A percentile compares a stretch with the other conserved stretches of the same genome.
phyloP scores from a whole-genome alignment of 2,329 filamentous ascomycete species.

The Keithomyces neogunnii region DNA sequence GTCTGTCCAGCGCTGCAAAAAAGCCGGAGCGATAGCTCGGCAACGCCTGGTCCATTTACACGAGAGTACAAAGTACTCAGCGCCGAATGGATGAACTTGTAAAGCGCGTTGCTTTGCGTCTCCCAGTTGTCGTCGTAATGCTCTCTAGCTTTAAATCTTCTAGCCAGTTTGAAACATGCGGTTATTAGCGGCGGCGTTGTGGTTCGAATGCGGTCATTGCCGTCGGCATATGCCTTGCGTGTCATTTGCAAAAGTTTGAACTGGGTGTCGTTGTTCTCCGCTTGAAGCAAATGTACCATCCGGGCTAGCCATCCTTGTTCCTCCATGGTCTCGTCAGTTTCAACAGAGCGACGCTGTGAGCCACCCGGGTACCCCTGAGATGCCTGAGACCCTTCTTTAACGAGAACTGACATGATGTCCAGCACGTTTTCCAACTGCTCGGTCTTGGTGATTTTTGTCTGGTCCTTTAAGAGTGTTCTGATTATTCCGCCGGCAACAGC shows the following conservation, averaged over 20 bases:
- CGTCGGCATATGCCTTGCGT: slow-evolving; percentile 79
- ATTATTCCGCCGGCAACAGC: slow-evolving; percentile 87
- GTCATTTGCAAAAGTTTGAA: slow-evolving; percentile 87
- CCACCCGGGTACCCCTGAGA: slow-evolving; percentile 78
- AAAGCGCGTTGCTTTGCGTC: slow-evolving; percentile 64
- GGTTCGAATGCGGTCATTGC: slow-evolving; percentile 91
- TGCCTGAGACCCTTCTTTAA: slow-evolving; percentile 83
- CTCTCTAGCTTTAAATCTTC: slow-evolving; percentile 81
- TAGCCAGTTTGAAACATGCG: slow-evolving; percentile 78
- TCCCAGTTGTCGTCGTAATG: slow-evolving; percentile 65
- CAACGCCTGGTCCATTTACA: slow-evolving; percentile 66
- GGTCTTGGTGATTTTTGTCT: slow-evolving; percentile 67
- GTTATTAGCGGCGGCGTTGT: slow-evolving; percentile 91
- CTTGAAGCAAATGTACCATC: slow-evolving; percentile 80
- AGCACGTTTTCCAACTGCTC: slow-evolving; percentile 82
- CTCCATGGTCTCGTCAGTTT: slow-evolving; percentile 96
- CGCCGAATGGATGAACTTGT: slow-evolving; percentile 90
- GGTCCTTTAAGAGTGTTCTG: slow-evolving; percentile 71
- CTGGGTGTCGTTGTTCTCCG: slow-evolving; percentile 82
- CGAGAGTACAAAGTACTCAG: slow-evolving; percentile 82
- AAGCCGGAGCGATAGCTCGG: slow-evolving; percentile 79
- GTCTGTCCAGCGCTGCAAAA: slow-evolving; percentile 91
- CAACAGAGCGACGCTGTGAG: slow-evolving; percentile 63
- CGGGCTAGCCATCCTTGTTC: slow-evolving; percentile 96
- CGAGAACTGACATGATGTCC: slow-evolving; percentile 80